Percentiles rank a stretch among this genome's conserved stretches.
phyloP scores from a whole-genome alignment of 139 green algal genomes.

The Pedinophyceae sp. region DNA sequence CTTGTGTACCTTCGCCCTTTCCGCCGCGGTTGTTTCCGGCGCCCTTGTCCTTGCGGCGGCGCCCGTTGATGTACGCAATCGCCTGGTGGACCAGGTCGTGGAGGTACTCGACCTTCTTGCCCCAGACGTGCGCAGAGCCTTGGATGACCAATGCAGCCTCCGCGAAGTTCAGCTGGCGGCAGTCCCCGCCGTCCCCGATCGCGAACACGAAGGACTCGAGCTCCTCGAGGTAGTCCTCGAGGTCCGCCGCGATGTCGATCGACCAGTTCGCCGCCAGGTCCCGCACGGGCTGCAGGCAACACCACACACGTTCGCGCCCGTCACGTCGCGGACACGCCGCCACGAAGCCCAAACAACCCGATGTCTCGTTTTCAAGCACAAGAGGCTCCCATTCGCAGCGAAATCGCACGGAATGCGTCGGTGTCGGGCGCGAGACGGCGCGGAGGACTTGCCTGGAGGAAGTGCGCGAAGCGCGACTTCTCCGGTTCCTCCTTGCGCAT shows the following conservation, averaged over 20 bases:
- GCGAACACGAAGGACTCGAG: constrained; percentile 50
- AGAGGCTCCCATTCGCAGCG: too few species aligned
- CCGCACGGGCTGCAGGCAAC: constrained; percentile 63
- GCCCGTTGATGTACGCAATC: constrained; percentile 23
- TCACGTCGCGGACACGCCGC: too few species aligned
- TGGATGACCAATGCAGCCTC: constrained; percentile 51
- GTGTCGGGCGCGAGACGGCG: too few species aligned
- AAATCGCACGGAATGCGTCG: too few species aligned
- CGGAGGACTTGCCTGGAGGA: too few species aligned
- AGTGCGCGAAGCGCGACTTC: too few species aligned
- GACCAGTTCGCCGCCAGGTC: constrained; percentile 72
- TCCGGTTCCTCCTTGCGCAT: too few species aligned
- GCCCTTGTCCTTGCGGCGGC: neutral
- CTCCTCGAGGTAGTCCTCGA: constrained; percentile 71
- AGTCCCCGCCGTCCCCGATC: constrained; percentile 26
- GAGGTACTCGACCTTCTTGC: constrained; percentile 77
- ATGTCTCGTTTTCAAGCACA: too few species aligned
- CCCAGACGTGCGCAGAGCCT: constrained; percentile 61
- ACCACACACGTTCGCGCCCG: too few species aligned
- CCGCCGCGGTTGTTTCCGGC: constrained; percentile 4
- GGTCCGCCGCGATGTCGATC: constrained; percentile 41
- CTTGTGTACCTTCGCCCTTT: constrained; percentile 6
- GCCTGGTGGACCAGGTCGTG: constrained; percentile 59
- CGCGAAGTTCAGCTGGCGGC: constrained; percentile 54
- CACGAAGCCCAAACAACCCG: too few species aligned